Percentiles rank a stretch among this genome's conserved stretches.
Evolutionary conservation across 2,329 filamentous ascomycete genomes (phyloP).

Genomic region (Trichoderma breve): DNA sequence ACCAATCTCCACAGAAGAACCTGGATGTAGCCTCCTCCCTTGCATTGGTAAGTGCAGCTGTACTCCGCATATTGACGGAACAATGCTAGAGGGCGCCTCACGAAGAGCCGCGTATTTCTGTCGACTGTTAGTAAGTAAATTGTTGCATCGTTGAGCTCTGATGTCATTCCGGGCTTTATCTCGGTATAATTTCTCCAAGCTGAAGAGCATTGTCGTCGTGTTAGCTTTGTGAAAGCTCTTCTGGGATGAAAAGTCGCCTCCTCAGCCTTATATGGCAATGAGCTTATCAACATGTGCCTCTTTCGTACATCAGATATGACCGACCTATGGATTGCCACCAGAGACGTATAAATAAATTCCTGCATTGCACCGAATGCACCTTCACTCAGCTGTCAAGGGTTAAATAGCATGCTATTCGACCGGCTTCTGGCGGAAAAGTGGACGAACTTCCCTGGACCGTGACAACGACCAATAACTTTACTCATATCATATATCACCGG

Average conservation of each 20-base stretch:
- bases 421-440: neutral
- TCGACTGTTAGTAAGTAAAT: neutral
- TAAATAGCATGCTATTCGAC: neutral
- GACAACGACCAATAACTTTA: neutral
- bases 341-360: neutral
- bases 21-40: neutral
- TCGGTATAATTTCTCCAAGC: neutral
- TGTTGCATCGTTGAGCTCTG: too few species aligned
- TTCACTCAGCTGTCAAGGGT: neutral
- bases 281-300: too few species aligned
- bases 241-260: neutral
- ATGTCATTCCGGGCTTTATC: neutral
- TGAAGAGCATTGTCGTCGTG: neutral
- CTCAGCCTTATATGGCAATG: neutral
- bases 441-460: neutral
- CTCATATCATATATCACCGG: neutral
- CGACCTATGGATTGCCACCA: neutral
- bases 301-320: neutral
- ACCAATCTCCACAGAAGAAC: neutral
- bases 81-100: neutral
- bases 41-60: neutral
- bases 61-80: neutral
- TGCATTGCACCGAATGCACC: neutral
- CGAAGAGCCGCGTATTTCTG: neutral
- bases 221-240: neutral